Evolutionary conservation across 495 filamentous ascomycete genomes (phyloP).

Genomic region (Xylaria bambusicola): DNA sequence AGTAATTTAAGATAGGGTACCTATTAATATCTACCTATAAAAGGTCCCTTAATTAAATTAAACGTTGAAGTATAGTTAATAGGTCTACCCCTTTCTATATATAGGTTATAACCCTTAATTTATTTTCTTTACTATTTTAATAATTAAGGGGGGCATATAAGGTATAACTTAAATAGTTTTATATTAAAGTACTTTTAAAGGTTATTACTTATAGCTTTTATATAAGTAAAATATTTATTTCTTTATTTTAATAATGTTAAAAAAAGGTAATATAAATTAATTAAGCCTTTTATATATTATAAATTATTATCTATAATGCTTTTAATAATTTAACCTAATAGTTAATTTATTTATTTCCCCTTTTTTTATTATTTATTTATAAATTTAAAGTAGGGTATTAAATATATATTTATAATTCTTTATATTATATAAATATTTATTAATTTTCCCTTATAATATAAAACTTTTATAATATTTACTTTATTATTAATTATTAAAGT

Average conservation of each 20-base stretch:
- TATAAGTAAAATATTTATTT: neutral
- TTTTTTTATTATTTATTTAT: neutral
- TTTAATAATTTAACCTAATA: constrained; percentile 2
- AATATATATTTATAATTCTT: constrained; percentile 7
- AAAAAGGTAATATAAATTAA: constrained; percentile 1
- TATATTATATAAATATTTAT: neutral
- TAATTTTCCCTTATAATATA: neutral
- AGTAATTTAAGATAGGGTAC: neutral
- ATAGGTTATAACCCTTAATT: neutral
- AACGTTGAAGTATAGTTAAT: neutral
- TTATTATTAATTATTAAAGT: no score
- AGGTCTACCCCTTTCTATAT: neutral
- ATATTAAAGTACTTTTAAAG: neutral
- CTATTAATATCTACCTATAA: constrained; percentile 2
- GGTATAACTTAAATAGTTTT: constrained; percentile 1
- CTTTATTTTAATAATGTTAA: neutral
- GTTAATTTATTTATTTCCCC: neutral
- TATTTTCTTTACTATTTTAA: constrained; percentile 2
- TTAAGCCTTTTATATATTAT: constrained; percentile 3
- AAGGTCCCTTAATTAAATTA: neutral
- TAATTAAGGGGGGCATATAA: neutral
- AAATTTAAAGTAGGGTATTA: neutral
- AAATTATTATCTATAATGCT: neutral
- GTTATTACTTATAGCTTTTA: neutral
- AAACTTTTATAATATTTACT: neutral